Percentiles rank a stretch among this genome's conserved stretches.
Conservation (phyloP, 139 green algal genomes). For the Closterium sp. region DNA sequence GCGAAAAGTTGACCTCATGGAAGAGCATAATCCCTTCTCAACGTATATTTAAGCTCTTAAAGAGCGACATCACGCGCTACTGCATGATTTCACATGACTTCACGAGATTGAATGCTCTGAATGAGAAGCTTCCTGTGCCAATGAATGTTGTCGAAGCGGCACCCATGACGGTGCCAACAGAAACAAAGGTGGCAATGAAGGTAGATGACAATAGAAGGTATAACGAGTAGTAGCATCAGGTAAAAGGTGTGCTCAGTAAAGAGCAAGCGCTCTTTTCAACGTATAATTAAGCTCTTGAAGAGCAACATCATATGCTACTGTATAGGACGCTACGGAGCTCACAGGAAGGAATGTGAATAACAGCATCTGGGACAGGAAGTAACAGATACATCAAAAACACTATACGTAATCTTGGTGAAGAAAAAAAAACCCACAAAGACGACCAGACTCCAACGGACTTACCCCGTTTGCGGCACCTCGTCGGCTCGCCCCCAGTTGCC, state of each 20-base stretch:
- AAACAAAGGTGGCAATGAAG: too few species aligned
- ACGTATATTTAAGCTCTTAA: not conserved
- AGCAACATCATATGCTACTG: not conserved
- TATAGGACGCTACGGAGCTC: not conserved
- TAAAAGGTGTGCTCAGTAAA: not conserved
- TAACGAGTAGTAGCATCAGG: not conserved
- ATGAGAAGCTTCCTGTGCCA: too few species aligned
- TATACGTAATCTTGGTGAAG: too few species aligned
- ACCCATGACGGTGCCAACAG: too few species aligned
- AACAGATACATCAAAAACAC: too few species aligned
- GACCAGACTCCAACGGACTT: not conserved
- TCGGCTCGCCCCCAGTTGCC: constrained; percentile 42
- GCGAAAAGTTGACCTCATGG: not conserved
- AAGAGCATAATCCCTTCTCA: not conserved
- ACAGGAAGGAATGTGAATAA: too few species aligned
- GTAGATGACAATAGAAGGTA: too few species aligned
- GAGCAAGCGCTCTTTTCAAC: not conserved
- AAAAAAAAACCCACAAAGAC: not conserved
- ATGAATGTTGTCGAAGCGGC: too few species aligned
- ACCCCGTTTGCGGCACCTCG: constrained; percentile 8
- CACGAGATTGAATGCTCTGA: too few species aligned
- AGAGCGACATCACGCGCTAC: not conserved
- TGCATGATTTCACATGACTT: not conserved
- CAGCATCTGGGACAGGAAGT: too few species aligned
- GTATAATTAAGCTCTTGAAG: not conserved